Evolutionary conservation across 768 basidiomycete genomes (phyloP), one percentile per base, ranked within the genome.

Genomic region (Mycena kentingensis): DNA sequence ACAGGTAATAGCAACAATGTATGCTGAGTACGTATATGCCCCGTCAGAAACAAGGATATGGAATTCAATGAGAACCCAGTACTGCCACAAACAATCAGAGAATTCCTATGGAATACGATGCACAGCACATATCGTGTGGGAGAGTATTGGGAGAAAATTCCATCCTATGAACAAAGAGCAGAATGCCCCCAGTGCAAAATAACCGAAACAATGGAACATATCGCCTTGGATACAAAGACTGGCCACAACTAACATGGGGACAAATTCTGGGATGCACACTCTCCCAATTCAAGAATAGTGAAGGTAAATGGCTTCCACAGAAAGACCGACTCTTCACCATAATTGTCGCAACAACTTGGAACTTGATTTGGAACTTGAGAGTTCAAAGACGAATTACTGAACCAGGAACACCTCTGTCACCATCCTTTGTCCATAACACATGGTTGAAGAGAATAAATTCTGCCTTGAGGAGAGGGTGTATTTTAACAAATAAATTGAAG

Each of bases 171-270:
- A 18, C 36, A 37, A 19, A 25, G 36, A 3, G 47, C 35, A 25
- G n/a, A 15, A 16, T 55, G 54, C 21, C 41, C 27, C 27, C 15
- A 31, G 5, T 55, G 54, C 31, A 27, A 37, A 8, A 35, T 50
- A 19, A 15, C 24, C 10, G 49, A 55, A 39, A 51, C 43, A 1
- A 28, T 55, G 18, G 42, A 55, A 41, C 54, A 55, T 43, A 55
- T 55, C 16, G 18, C 25, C 39, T 38, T 31, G 21, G 19, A 1
- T 26, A 34, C 16, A 18, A 26, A 5, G 41, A 35, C 21, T 18
- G 8, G 31, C n/a, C 10, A 24, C 31, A 32, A 19, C 8, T 7
- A 19, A 22, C n/a, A n/a, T n/a, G n/a, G n/a, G n/a, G n/a, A n/a
- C n/a, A n/a, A n/a, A n/a, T n/a, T n/a, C n/a, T n/a, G 35, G 43